These are phyloP conservation scores for Rosa hybrid DNA, from an alignment of 331 rosid species.

Conservation along the genomic window DNA sequence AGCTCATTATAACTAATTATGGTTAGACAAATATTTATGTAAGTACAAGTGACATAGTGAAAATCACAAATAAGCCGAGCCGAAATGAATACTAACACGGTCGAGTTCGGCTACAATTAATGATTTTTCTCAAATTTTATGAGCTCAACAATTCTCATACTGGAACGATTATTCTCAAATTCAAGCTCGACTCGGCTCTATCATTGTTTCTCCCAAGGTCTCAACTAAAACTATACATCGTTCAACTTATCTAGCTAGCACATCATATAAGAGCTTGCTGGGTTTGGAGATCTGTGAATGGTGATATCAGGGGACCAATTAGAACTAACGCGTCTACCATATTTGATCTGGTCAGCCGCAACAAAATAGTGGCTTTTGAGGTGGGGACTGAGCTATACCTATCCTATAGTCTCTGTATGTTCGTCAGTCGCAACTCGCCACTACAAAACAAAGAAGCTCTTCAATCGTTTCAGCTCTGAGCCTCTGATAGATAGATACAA, in stretches of 20 bases:
- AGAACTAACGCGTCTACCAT: background rate
- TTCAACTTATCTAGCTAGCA: background rate
- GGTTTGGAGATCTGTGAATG: background rate
- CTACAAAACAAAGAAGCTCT: background rate
- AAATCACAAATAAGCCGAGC: background rate
- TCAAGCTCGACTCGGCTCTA: background rate
- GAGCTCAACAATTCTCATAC: background rate
- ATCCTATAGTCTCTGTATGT: background rate
- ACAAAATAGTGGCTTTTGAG: background rate
- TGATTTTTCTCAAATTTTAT: background rate
- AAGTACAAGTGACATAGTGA: background rate
- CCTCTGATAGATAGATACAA: background rate
- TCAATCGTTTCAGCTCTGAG: background rate
- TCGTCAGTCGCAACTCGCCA: background rate
- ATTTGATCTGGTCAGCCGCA: constrained; percentile 1
- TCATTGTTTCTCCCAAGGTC: background rate
- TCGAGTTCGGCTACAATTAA: background rate
- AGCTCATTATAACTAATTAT: too few relatives aligned
- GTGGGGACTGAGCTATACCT: background rate
- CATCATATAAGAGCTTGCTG: background rate
- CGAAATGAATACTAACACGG: background rate
- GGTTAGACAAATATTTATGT: too few relatives aligned
- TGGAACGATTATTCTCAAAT: background rate
- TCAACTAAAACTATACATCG: background rate
- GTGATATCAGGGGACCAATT: constrained; percentile 5